A percentile compares a stretch with the other conserved stretches of the same genome.
Conservation (phyloP, 345 rosid species). For the Aquilaria malaccensis region DNA sequence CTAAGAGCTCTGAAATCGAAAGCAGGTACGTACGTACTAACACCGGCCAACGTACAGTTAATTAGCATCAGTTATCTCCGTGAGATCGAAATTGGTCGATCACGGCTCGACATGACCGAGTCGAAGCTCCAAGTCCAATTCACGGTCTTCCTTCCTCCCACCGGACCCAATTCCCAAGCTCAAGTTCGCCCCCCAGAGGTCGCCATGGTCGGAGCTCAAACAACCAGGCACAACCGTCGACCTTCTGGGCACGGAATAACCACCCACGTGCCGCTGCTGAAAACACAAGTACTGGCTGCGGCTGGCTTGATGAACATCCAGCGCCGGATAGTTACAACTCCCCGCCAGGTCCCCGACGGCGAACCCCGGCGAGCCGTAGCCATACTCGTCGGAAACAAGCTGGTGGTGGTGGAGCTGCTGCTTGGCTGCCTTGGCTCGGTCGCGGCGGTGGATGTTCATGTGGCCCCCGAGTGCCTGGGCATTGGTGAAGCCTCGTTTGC, state of each 20-base stretch:
- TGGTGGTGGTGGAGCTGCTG: constrained; percentile 7
- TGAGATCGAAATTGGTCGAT: neutral
- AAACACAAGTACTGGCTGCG: constrained; percentile 15
- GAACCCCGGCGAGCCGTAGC: too few relatives aligned
- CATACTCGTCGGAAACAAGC: too few relatives aligned
- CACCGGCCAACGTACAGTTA: neutral
- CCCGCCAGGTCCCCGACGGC: neutral
- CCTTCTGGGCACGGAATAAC: constrained; percentile 1
- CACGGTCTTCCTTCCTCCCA: constrained; percentile 30
- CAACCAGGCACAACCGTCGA: constrained; percentile 3
- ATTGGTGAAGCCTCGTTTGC: constrained; percentile 84
- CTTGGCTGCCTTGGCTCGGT: constrained; percentile 37
- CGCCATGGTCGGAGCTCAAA: constrained; percentile 20
- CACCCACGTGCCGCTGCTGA: constrained; percentile 14
- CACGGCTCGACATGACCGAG: constrained; percentile 41
- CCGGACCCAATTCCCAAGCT: constrained; percentile 39
- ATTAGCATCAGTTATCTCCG: too few relatives aligned
- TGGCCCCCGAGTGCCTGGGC: constrained; percentile 95
- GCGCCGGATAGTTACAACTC: constrained; percentile 7
- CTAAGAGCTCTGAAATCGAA: too few relatives aligned
- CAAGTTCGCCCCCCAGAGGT: constrained; percentile 40
- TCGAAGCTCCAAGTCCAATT: constrained; percentile 84
- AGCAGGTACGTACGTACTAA: neutral
- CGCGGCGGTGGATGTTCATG: constrained; percentile 75
- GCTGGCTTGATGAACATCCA: constrained; percentile 8